Base-by-base conservation (phyloP, 1,139 yeast genomes). In the Wickerhamiella infanticola region DNA sequence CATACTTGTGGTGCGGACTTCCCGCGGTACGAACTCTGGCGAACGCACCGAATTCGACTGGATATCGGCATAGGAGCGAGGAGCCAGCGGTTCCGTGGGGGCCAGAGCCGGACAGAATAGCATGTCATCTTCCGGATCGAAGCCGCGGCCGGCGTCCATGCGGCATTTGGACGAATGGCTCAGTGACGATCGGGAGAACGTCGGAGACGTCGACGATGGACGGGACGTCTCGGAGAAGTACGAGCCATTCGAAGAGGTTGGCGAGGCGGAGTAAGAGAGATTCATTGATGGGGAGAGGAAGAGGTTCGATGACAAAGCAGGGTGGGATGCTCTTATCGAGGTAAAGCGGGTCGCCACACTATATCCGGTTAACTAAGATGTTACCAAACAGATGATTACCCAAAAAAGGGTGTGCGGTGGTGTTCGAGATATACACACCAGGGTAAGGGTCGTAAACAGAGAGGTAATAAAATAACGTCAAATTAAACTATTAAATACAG, bases 51-150 rank as follows among this genome's bases (percentile, higher is more conserved):
- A 4, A 13, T 18, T 24, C 18, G 39, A n/a, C 9, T 24, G 24
- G 11, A 18, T 23, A 4, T 11, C 1, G 3, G 37, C 3, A 2
- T 7, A 29, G 11, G 33, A 29, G 9, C 9, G 33, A 11, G 9
- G 33, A 29, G 33, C 7, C 2, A 11, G 9, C 7, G 33, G 33
- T n/a, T 29, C 18, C 13, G 23, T 26, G 26, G 33, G 41, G 11
- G 36, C n/a, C 24, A 55, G 60, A 50, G 64, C 53, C n/a, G 84
- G 84, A 55, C 82, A 77, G 61, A 81, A 81, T 62, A 79, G 86
- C 51, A 73, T 59, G 60, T 81, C 88, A 52, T 81, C 82, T 58
- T 77, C 85, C 41, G 70, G 59, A 53, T 79, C 85, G 61, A 81
- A 79, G 35, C 83, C 79, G 53, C 81, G 73, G 55, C 77, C 75